Percentiles rank a stretch among this genome's conserved stretches.
Evolutionary conservation across 2,329 filamentous ascomycete genomes (phyloP).

Genomic region (Calonectria leucothoes): DNA sequence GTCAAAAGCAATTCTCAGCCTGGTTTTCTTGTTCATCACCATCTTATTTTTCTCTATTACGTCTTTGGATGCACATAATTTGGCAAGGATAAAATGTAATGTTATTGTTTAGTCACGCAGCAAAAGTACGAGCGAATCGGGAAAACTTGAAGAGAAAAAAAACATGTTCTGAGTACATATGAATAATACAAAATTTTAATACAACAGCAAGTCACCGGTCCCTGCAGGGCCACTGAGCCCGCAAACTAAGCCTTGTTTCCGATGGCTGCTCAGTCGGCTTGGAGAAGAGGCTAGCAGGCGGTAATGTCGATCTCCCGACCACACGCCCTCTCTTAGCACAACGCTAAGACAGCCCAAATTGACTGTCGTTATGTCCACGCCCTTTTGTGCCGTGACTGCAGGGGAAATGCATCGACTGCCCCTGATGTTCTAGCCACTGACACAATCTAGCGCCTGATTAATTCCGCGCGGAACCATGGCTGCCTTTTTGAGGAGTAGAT

Average conservation of each 20-base stretch:
- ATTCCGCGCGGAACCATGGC: background rate
- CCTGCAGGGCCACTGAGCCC: background rate
- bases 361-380: background rate
- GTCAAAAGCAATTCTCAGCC: background rate
- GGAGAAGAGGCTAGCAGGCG: background rate
- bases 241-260: background rate
- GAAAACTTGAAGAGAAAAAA: background rate
- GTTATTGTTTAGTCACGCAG: background rate
- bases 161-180: background rate
- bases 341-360: background rate
- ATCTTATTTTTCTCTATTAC: background rate
- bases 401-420: background rate
- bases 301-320: background rate
- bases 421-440: background rate
- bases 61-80: background rate
- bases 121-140: background rate
- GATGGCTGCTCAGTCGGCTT: background rate
- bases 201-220: background rate
- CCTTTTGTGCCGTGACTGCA: background rate
- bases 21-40: background rate
- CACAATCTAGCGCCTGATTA: background rate
- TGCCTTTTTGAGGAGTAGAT: background rate
- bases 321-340: background rate
- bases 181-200: background rate
- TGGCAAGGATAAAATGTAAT: background rate